These are phyloP conservation scores for Jamesozyma rosinii DNA, from an alignment of 805 yeast species.

Conservation along the genomic window DNA sequence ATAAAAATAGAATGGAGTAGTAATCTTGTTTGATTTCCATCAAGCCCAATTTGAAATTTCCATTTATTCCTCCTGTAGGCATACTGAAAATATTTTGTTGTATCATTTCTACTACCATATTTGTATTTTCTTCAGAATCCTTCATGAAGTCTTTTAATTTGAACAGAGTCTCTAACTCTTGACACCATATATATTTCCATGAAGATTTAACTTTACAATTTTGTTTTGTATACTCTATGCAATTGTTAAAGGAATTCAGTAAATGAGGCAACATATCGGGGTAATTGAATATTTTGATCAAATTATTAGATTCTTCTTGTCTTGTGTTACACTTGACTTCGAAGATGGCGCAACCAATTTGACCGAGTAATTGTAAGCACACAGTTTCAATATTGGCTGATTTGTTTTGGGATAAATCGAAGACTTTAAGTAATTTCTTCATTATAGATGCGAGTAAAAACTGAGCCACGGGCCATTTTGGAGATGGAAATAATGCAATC, in stretches of 20 bases:
- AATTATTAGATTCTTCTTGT: conserved; percentile 11
- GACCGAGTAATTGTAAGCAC: conserved; percentile 53
- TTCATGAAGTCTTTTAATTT: conserved; percentile 11
- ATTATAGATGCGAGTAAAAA: conserved; percentile 38
- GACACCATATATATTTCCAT: conserved; percentile 15
- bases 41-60: not conserved
- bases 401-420: conserved; percentile 32
- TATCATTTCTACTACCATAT: not conserved
- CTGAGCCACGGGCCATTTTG: conserved; percentile 59
- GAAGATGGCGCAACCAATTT: conserved; percentile 45
- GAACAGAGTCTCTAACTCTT: conserved; percentile 8
- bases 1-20: conserved; percentile 18
- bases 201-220: conserved; percentile 2
- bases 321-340: conserved; percentile 18
- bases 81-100: not conserved
- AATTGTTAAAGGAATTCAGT: conserved; percentile 10
- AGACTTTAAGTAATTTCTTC: conserved; percentile 34
- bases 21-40: conserved; percentile 9
- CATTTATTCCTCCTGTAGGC: not conserved
- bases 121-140: conserved; percentile 7
- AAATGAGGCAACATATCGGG: conserved; percentile 17
- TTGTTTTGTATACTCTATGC: conserved; percentile 6
- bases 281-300: conserved; percentile 18
- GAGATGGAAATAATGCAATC: conserved; percentile 37
- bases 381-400: conserved; percentile 39